Evolutionary conservation across 2,329 filamentous ascomycete genomes (phyloP).

Genomic region (Paraphoma sp.): DNA sequence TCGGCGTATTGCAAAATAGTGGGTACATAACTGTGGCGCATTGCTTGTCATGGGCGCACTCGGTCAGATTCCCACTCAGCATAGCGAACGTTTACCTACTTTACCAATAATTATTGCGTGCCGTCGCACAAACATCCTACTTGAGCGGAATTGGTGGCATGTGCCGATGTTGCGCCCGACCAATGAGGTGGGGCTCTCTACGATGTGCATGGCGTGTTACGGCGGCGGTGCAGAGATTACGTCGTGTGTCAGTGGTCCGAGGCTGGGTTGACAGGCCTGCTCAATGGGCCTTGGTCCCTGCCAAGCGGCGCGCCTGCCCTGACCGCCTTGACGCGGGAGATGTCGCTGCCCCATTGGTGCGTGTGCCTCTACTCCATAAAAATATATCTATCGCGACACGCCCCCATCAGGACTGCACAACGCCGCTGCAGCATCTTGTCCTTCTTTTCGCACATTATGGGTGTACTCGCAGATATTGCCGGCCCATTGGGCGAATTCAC

Average conservation of each 20-base stretch:
- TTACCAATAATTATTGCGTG: not conserved
- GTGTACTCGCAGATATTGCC: slow-evolving; percentile 57
- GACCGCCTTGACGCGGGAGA: slow-evolving; percentile 23
- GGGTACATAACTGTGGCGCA: not conserved
- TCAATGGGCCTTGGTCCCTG: slow-evolving; percentile 14
- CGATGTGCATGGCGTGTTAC: slow-evolving; percentile 16
- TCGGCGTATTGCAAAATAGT: slow-evolving; percentile 17
- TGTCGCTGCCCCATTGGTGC: slow-evolving; percentile 21
- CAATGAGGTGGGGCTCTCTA: slow-evolving; percentile 30
- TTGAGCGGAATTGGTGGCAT: not conserved
- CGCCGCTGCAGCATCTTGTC: slow-evolving; percentile 17
- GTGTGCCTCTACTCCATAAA: slow-evolving; percentile 23
- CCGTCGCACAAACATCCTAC: not conserved
- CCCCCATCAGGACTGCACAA: slow-evolving; percentile 14
- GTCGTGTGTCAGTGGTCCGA: slow-evolving; percentile 36
- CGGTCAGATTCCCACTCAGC: not conserved
- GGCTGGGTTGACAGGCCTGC: slow-evolving; percentile 15
- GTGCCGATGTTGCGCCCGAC: slow-evolving; percentile 8
- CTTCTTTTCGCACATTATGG: slow-evolving; percentile 51
- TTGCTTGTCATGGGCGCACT: not conserved
- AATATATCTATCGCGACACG: slow-evolving; percentile 28
- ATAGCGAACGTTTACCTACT: slow-evolving; percentile 2
- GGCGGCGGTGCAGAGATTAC: slow-evolving; percentile 1
- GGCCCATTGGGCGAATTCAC: slow-evolving; percentile 57
- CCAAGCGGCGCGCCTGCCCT: slow-evolving; percentile 23